Base-by-base conservation (phyloP, 2,329 filamentous ascomycete species). In the Geosmithia putterillii region DNA sequence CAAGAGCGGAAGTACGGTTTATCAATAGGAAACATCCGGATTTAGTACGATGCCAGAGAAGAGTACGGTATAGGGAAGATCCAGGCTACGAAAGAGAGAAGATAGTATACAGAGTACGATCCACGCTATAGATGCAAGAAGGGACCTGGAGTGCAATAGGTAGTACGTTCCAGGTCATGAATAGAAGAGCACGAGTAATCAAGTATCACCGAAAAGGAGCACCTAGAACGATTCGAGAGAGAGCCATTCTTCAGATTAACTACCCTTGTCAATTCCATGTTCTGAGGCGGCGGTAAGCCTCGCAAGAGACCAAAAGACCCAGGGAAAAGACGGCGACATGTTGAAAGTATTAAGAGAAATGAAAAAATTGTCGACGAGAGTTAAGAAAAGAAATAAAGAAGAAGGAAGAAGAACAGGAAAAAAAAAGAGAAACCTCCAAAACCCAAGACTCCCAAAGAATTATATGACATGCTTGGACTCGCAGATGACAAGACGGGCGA, bases 391-490 rank as follows among this genome's bases (percentile, higher is more conserved):
- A n/a, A n/a, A n/a, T n/a, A n/a, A n/a, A n/a, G n/a, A n/a, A n/a
- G n/a, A n/a, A n/a, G 28, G 28, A 34, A 38, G 18, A 10, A 38
- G 18, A 38, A 40, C 17, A 23, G 22, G 22, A 23, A 22, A 40
- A 23, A 40, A 40, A 40, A 40, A 21, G 22, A 40, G 23, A 23
- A 40, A 54, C 57, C 52, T 58, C 57, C 56, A 59, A 60, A 60
- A 52, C 60, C 28, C 60, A 61, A 52, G 59, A 64, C 61, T 64
- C 62, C 60, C 54, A 57, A 54, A 59, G 41, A 62, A 61, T 32
- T 57, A 60, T 58, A 60, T 54, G 54, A 55, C 50, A 50, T 51
- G 48, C 52, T 50, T 49, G 46, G 49, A 47, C 54, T 53, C 51
- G n/a, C 28, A 37, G 40, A 40, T 42, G 36, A 40, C 20, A 45